Conservation (phyloP, 768 basidiomycete genomes). For the Tulasnella sp. region DNA sequence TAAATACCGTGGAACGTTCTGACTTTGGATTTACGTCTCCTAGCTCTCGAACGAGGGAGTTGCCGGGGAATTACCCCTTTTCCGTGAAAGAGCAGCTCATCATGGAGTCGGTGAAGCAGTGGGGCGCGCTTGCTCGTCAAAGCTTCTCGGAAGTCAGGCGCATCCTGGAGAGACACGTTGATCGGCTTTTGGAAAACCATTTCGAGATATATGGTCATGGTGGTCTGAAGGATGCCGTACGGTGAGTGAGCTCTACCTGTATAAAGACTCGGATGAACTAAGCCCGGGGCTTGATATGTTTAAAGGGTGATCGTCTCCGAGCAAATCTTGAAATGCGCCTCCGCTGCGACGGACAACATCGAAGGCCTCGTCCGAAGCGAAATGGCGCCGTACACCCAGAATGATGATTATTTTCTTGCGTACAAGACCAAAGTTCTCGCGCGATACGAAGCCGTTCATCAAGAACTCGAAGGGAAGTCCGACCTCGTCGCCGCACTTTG, state of each 20-base stretch:
- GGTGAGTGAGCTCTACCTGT: not conserved
- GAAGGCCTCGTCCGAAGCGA: not conserved
- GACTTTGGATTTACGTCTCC: not conserved
- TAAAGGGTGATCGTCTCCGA: not conserved
- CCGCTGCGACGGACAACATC: not conserved
- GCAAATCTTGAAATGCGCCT: not conserved
- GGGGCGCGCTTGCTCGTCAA: not conserved
- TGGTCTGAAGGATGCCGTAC: not conserved
- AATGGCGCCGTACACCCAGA: not conserved
- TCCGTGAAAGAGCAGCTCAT: conserved; percentile 34
- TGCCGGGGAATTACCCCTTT: conserved; percentile 50
- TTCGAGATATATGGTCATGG: not conserved
- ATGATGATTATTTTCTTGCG: not conserved
- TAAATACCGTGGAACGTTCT: not conserved
- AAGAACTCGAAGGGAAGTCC: not conserved
- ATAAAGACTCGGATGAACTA: not conserved
- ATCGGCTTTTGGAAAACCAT: not conserved
- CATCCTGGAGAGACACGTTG: not conserved
- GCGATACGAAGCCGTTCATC: not conserved
- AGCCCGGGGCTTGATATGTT: not conserved
- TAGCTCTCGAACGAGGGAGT: conserved; percentile 61
- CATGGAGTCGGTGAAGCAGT: not conserved
- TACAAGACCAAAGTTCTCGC: not conserved
- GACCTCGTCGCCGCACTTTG: not conserved
- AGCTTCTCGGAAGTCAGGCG: not conserved